These are phyloP conservation scores for Tuber umbilicatum DNA, from an alignment of 495 filamentous ascomycete species.

Conservation along the genomic window DNA sequence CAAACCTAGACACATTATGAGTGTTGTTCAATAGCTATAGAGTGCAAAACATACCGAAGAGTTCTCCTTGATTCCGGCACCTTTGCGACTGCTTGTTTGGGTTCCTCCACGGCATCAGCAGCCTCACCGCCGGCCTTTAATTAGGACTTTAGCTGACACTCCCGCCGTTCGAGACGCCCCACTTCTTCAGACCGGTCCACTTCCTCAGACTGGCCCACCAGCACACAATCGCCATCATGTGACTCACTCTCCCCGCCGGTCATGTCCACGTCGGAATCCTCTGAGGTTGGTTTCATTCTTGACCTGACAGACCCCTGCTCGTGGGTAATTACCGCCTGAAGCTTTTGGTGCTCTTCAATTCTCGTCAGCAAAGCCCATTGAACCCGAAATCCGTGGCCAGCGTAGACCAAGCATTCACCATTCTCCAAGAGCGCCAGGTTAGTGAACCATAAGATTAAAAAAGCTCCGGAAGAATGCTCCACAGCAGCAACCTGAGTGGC, in stretches of 20 bases:
- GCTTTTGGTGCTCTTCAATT: slow-evolving; percentile 24
- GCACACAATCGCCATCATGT: slow-evolving; percentile 37
- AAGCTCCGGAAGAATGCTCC: neutral
- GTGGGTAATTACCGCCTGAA: neutral
- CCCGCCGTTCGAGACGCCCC: slow-evolving; percentile 29
- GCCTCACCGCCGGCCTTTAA: slow-evolving; percentile 9
- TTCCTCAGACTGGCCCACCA: slow-evolving; percentile 31
- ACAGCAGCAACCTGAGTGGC: slow-evolving; percentile 52
- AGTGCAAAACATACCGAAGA: slow-evolving; percentile 29
- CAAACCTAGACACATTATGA: slow-evolving; percentile 25
- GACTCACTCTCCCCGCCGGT: slow-evolving; percentile 22
- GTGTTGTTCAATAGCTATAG: neutral
- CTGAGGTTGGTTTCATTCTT: slow-evolving; percentile 8
- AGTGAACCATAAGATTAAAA: neutral
- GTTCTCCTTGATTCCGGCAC: slow-evolving; percentile 31
- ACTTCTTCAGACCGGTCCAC: no score
- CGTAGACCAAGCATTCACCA: slow-evolving; percentile 28
- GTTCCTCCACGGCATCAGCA: slow-evolving; percentile 11
- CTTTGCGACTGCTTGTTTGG: slow-evolving; percentile 28
- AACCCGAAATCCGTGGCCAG: slow-evolving; percentile 17
- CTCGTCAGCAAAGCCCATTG: slow-evolving; percentile 24
- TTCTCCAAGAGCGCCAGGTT: slow-evolving; percentile 15
- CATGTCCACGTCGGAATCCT: slow-evolving; percentile 36
- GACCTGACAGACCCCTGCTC: slow-evolving; percentile 5
- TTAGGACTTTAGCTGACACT: slow-evolving; percentile 26